Conservation (phyloP, 257 asterid species). For the Nicotiana otophora region DNA sequence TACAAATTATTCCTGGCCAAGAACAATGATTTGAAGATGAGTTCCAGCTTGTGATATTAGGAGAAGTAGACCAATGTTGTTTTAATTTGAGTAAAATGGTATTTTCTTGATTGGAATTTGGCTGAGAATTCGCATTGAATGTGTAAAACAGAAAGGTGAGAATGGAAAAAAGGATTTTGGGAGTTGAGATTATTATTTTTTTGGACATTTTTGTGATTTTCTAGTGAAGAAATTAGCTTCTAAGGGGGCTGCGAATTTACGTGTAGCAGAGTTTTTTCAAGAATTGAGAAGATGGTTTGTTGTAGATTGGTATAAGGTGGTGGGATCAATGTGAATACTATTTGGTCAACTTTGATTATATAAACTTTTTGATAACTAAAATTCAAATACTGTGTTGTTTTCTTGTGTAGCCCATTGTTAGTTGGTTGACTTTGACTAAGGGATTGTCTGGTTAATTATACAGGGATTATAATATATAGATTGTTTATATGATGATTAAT, state of each 20-base stretch:
- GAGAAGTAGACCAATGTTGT: slow-evolving; percentile 48
- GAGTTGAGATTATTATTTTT: not conserved
- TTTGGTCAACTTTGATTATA: not conserved
- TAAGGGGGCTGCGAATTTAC: not conserved
- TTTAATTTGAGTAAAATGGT: slow-evolving; percentile 49
- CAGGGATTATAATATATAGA: too few species aligned
- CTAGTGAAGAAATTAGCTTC: not conserved
- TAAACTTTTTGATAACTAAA: not conserved
- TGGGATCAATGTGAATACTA: not conserved
- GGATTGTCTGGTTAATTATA: too few species aligned
- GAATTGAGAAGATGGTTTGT: not conserved
- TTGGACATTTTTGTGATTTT: slow-evolving; percentile 25
- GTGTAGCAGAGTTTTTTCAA: not conserved
- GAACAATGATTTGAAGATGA: slow-evolving; percentile 49
- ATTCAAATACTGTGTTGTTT: too few species aligned
- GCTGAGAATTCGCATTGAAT: slow-evolving; percentile 45
- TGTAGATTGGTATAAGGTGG: not conserved
- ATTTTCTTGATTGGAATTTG: slow-evolving; percentile 31
- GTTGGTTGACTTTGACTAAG: too few species aligned
- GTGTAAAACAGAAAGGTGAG: slow-evolving; percentile 26
- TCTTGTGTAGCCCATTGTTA: too few species aligned
- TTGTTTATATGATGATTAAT: too few species aligned
- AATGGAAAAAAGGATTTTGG: slow-evolving; percentile 5
- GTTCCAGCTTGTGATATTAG: slow-evolving; percentile 56
- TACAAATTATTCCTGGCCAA: slow-evolving; percentile 74